Conservation (phyloP, 1,284 basidiomycete species). For the Takashimella tepidaria region DNA sequence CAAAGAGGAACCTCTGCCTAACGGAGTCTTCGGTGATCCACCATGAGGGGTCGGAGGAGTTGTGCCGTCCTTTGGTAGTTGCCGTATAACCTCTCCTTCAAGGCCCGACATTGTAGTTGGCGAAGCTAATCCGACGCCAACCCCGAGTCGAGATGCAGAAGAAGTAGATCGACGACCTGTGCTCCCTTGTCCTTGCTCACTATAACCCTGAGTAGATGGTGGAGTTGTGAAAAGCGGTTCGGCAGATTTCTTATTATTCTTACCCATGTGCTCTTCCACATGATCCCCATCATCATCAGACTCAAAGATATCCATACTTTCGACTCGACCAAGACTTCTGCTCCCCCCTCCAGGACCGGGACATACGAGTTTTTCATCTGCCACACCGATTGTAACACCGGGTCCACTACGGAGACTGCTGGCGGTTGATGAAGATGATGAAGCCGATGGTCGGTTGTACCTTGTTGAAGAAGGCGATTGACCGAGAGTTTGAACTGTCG, state of each 20-base stretch:
- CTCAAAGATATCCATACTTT: background rate
- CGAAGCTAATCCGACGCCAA: background rate
- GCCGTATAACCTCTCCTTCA: too few relatives aligned
- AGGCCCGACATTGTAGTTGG: background rate
- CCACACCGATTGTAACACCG: background rate
- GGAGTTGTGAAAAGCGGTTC: background rate
- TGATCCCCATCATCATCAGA: background rate
- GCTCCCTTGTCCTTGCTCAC: too few relatives aligned
- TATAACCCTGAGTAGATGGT: background rate
- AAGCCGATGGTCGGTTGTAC: background rate
- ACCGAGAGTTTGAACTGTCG: constrained; percentile 10
- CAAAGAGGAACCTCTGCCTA: too few relatives aligned
- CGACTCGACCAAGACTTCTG: background rate
- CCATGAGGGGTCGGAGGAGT: too few relatives aligned
- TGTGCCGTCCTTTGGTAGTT: too few relatives aligned
- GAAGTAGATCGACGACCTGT: too few relatives aligned
- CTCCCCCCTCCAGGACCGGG: background rate
- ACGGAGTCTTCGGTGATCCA: too few relatives aligned
- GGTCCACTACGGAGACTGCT: background rate
- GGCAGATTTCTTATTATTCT: background rate
- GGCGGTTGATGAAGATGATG: too few relatives aligned
- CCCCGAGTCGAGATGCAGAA: too few relatives aligned
- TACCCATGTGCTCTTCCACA: background rate
- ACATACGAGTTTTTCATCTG: background rate
- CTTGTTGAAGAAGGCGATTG: background rate